These are phyloP conservation scores for Trichosporon sp. DNA, from an alignment of 1,284 basidiomycete species.

Conservation along the genomic window DNA sequence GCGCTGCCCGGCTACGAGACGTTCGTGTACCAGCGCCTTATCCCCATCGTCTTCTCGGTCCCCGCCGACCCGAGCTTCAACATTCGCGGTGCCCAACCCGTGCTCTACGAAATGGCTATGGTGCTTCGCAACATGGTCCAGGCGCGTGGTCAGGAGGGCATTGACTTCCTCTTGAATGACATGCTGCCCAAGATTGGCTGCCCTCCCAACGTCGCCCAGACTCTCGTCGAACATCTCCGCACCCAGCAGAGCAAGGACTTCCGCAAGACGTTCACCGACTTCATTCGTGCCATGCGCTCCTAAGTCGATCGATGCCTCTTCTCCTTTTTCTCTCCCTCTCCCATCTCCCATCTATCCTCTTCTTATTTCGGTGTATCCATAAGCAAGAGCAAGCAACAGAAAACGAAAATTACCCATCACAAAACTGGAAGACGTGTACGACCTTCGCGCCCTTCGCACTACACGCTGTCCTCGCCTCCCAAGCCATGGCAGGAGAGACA, in stretches of 20 bases:
- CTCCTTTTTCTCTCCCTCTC: neutral
- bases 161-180: constrained; percentile 69
- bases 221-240: constrained; percentile 70
- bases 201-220: constrained; percentile 68
- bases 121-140: constrained; percentile 73
- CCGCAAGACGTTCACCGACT: constrained; percentile 82
- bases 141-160: constrained; percentile 75
- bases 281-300: constrained; percentile 48
- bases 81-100: constrained; percentile 75
- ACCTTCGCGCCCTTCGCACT: neutral
- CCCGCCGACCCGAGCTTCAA: constrained; percentile 77
- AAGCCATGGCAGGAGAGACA: neutral
- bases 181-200: constrained; percentile 87
- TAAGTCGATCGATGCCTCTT: constrained; percentile 3
- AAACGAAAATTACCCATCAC: neutral
- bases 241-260: constrained; percentile 76
- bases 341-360: neutral
- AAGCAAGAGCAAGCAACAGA: neutral
- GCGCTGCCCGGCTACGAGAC: constrained; percentile 83
- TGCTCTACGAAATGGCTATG: constrained; percentile 78
- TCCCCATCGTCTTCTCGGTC: constrained; percentile 78
- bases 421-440: neutral
- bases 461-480: neutral
- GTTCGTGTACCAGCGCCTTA: constrained; percentile 82
- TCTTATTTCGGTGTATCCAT: neutral